A percentile compares a stretch with the other conserved stretches of the same genome.
These are phyloP conservation scores for Arthroderma sp. DNA, from an alignment of 2,329 filamentous ascomycete genomes.

Conservation along the genomic window DNA sequence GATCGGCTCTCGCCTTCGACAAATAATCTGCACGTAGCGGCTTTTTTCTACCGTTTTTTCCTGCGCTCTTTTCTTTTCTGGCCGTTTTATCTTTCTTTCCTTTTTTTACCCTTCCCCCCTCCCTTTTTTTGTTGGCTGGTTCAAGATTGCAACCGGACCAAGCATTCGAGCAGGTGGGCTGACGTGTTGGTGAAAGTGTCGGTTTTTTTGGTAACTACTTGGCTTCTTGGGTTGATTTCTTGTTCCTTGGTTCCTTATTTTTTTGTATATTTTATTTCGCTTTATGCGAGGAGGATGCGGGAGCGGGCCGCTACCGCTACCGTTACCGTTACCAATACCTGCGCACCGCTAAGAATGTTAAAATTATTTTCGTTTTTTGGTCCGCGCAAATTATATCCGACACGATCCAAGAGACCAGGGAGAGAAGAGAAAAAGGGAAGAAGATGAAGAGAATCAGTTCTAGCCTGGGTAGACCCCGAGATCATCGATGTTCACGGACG, in stretches of 20 bases:
- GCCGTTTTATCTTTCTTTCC: background rate
- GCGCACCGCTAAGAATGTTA: slow-evolving; percentile 4
- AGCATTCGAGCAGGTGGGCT: background rate
- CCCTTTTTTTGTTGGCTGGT: background rate
- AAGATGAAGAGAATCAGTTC: background rate
- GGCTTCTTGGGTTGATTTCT: background rate
- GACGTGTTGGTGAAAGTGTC: background rate
- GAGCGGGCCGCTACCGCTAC: slow-evolving; percentile 7
- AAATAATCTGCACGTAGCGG: background rate
- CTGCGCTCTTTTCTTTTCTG: background rate
- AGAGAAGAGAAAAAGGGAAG: background rate
- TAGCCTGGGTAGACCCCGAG: background rate
- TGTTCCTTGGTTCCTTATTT: background rate
- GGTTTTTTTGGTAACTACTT: background rate
- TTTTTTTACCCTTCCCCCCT: no score
- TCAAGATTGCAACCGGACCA: background rate
- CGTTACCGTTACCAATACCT: slow-evolving; percentile 5
- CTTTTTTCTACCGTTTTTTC: background rate
- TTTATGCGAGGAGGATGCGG: slow-evolving; percentile 6
- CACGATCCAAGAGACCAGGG: background rate
- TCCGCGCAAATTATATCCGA: background rate
- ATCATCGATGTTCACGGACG: background rate
- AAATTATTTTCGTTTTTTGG: background rate
- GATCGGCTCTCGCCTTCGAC: background rate
- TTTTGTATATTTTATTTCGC: background rate